Evolutionary conservation across 208 protist genomes (phyloP), one percentile per base, ranked within the genome.

Genomic region (Crithidia expoeki): DNA sequence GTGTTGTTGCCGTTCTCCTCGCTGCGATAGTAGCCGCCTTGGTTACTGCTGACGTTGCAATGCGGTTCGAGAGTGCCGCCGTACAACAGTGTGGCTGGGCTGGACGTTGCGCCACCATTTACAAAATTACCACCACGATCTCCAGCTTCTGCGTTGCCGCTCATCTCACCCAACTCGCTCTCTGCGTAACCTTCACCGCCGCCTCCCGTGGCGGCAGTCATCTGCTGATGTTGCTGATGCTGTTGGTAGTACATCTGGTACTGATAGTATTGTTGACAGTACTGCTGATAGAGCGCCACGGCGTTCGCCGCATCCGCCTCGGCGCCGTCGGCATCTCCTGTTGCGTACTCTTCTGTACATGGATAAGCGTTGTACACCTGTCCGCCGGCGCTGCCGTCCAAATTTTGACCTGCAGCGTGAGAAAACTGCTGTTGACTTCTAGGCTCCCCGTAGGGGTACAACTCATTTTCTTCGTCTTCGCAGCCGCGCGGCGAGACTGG

Each of bases 211-310:
- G 51, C 56, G 2, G 58, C 60, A 16, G 69, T 46, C 14, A 38
- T 2, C n/a, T 62, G 61, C 44, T 65, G 70, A 21, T 78, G 49
- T 28, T 62, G 62, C 46, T 66, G 70, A 19, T 79, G 57, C 19
- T 71, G 68, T 28, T 74, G 74, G 12, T 50, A 63, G 63, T 59
- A 38, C 38, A 55, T 11, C 21, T 82, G 65, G 38, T 77, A 50
- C 17, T 66, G 61, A 44, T 79, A 68, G 42, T 83, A 55, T 33
- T 65, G 55, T 11, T 72, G 67, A 34, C 70, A 71, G 32, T 64
- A 58, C 23, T 85, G 66, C 25, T 85, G 61, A 33, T 72, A 80
- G 44, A 47, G 49, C 21, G 53, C 25, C 23, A 65, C 53, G 44
- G 51, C n/a, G 38, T 32, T 72, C 65, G 56, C 46, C 42, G 67